Percentiles rank a stretch among this genome's conserved stretches.
phyloP scores from a whole-genome alignment of 257 asterid genomes.

The Solanum arcanum region DNA sequence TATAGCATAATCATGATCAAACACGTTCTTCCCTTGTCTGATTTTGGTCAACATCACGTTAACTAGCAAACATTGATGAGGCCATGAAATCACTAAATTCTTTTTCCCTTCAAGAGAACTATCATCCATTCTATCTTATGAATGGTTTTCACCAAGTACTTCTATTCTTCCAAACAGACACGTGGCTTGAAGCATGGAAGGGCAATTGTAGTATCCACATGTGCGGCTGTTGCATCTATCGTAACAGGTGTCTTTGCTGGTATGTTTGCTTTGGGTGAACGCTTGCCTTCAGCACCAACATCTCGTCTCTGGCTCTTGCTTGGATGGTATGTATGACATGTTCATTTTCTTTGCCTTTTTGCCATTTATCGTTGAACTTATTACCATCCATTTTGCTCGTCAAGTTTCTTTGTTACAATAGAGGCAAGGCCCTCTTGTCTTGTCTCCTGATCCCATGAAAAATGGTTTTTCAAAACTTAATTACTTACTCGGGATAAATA shows the following conservation, averaged over 20 bases:
- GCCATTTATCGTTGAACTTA: neutral
- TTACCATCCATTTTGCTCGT: neutral
- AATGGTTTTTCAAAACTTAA: neutral
- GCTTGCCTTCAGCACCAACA: constrained; percentile 67
- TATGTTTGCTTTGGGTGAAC: constrained; percentile 92
- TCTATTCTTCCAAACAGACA: constrained; percentile 33
- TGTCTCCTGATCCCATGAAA: neutral
- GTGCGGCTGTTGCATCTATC: constrained; percentile 98
- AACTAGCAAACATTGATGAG: neutral
- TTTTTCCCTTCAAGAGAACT: neutral
- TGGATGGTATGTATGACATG: constrained; percentile 60
- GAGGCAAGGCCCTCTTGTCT: neutral
- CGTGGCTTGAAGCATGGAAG: constrained; percentile 97
- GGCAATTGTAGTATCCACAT: constrained; percentile 92
- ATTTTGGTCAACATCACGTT: neutral
- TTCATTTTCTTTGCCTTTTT: neutral
- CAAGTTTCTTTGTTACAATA: neutral
- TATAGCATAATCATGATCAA: neutral
- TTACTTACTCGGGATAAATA: neutral
- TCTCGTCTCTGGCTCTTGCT: constrained; percentile 70
- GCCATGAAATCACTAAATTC: neutral
- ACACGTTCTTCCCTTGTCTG: neutral
- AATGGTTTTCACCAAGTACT: neutral
- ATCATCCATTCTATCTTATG: neutral
- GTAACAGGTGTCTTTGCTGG: constrained; percentile 97